Conservation (phyloP, 371 early-diverging fungal species). For the Rhizopus stolonifer region DNA sequence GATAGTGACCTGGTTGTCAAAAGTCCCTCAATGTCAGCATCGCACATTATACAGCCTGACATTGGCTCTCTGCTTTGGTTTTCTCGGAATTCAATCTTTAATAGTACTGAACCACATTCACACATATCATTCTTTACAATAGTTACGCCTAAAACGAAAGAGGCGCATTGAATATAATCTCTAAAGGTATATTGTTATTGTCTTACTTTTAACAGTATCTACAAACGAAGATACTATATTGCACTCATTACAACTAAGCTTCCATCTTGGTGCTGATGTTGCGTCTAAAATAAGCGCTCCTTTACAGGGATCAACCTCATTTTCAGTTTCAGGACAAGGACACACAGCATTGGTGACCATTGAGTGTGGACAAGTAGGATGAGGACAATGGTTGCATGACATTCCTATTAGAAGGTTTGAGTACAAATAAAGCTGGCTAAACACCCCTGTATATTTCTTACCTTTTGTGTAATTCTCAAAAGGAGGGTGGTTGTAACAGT, state of each 20-base stretch:
- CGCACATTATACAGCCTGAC: slow-evolving; percentile 48
- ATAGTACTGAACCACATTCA: slow-evolving; percentile 38
- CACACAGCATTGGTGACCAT: slow-evolving; percentile 47
- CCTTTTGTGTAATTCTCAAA: slow-evolving; percentile 50
- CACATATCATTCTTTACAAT: slow-evolving; percentile 34
- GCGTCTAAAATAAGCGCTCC: slow-evolving; percentile 53
- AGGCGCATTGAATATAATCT: not conserved
- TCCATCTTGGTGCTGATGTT: slow-evolving; percentile 56
- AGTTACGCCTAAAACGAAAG: slow-evolving; percentile 28
- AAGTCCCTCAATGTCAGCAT: slow-evolving; percentile 45
- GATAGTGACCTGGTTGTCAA: slow-evolving; percentile 37
- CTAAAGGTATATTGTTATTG: no score
- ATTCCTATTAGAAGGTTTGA: slow-evolving; percentile 18
- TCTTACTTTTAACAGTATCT: slow-evolving; percentile 45
- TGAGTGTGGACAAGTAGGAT: slow-evolving; percentile 51
- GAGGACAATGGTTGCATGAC: slow-evolving; percentile 57
- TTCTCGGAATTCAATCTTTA: slow-evolving; percentile 50
- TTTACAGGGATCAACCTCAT: slow-evolving; percentile 33
- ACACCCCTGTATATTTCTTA: not conserved
- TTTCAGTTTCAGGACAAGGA: slow-evolving; percentile 47
- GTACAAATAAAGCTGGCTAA: not conserved
- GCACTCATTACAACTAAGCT: slow-evolving; percentile 53
- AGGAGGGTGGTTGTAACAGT: slow-evolving; percentile 56
- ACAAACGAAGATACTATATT: slow-evolving; percentile 48
- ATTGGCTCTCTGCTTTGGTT: slow-evolving; percentile 44